Conservation (phyloP, 768 basidiomycete genomes). For the Auriculariales sp. region DNA sequence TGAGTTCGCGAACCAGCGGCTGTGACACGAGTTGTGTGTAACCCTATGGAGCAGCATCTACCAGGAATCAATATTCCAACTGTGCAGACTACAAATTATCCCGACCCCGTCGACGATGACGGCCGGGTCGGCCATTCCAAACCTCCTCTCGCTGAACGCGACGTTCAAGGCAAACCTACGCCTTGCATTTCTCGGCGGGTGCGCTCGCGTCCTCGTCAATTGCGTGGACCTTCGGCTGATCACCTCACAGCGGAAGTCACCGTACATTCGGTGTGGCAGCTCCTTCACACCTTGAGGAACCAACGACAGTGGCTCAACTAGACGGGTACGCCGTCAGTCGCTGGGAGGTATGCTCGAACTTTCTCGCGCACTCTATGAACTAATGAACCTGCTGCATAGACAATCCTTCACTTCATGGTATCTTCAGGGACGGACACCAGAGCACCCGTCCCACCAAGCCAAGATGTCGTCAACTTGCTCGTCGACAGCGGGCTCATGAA, state of each 20-base stretch:
- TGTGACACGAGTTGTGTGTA: background rate
- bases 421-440: conserved; percentile 76
- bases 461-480: conserved; percentile 72
- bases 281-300: conserved; percentile 32
- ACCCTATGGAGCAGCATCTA: conserved; percentile 39
- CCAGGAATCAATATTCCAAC: conserved; percentile 46
- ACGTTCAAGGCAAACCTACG: conserved; percentile 70
- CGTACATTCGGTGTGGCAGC: conserved; percentile 77
- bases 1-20: conserved; percentile 30
- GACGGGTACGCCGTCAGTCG: conserved; percentile 75
- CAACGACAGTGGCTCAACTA: conserved; percentile 42
- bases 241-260: conserved; percentile 42
- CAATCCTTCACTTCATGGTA: conserved; percentile 96
- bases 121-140: conserved; percentile 12
- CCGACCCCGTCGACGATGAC: conserved; percentile 45
- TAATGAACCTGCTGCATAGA: conserved; percentile 32
- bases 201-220: conserved; percentile 11
- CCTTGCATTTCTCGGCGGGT: conserved; percentile 84
- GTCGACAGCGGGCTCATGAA: conserved; percentile 78
- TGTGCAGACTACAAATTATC: conserved; percentile 57
- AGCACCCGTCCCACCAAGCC: conserved; percentile 60
- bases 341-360: conserved; percentile 66
- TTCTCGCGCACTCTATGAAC: background rate
- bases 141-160: conserved; percentile 33
- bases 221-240: background rate